Evolutionary conservation across 2,329 filamentous ascomycete species (phyloP), one percentile per base, ranked within the genome.

Genomic region (Ophiocordyceps camponoti-saundersi): DNA sequence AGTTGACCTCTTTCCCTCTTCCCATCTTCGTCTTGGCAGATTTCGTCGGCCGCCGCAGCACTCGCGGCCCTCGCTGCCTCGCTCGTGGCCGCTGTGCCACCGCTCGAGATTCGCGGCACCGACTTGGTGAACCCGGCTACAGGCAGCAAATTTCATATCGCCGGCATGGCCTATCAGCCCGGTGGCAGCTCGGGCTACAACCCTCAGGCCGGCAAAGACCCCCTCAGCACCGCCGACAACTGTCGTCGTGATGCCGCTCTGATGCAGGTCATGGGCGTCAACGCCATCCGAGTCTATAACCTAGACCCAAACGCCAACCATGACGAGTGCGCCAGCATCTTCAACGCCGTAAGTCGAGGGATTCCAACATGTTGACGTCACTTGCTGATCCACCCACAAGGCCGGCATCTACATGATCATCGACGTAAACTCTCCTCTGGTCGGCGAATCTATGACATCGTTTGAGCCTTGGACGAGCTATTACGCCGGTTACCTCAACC

Each of bases 201-300:
- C 55, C 73, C 77, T 44, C 54, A 55, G 1, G 59, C 63, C 15
- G 70, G 71, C 46, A 66, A 69, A 52, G 79, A 82, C 57, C 75
- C 79, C 30, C 68, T 82, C 32, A 80, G 74, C 56, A 61, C 81
- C 57, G 65, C 65, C 47, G 67, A 72, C 44, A 63, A 69, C 48
- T 82, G 79, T 62, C 62, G 77, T 56, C 73, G 79, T 51, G 79
- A 82, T 68, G 78, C 77, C 42, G 77, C 78, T 30, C 66, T 82
- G 49, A 74, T 81, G 69, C 78, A 83, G 65, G 64, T 69, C 47
- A 67, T 81, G 47, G 77, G 79, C 51, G 67, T 81, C 59, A 82
- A 82, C 65, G 69, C 79, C 50, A 77, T 83, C 56, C 79, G 79
- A 45, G 76, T 81, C n/a, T 82, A 82, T 66, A 82, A 82, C 66